Conservation (phyloP, 306 rosid species). For the Oemleria cerasiformis region DNA sequence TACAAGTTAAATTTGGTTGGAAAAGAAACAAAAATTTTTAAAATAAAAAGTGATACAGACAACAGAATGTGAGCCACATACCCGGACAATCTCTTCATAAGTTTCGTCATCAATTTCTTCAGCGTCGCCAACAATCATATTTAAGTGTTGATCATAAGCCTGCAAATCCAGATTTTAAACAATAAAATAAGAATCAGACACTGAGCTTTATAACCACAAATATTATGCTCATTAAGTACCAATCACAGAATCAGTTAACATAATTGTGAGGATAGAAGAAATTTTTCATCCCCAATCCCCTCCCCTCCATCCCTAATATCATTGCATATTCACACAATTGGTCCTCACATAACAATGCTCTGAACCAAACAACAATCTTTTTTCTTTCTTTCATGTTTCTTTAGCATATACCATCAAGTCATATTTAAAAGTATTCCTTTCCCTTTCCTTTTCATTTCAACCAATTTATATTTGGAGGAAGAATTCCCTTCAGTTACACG, state of each 20-base stretch:
- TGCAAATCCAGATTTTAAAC: conserved; percentile 39
- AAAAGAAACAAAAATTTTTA: too few species aligned
- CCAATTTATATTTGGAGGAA: background rate
- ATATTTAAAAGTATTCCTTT: too few species aligned
- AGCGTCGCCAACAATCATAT: conserved; percentile 99
- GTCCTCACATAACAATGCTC: background rate
- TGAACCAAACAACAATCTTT: too few species aligned
- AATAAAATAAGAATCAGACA: background rate
- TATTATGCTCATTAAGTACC: background rate
- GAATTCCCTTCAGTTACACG: background rate
- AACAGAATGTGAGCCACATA: conserved; percentile 32
- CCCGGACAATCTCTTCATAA: conserved; percentile 98
- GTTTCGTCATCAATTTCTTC: conserved; percentile 97
- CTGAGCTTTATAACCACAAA: background rate
- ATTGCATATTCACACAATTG: background rate
- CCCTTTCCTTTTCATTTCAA: too few species aligned
- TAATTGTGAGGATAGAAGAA: background rate
- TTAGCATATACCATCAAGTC: too few species aligned
- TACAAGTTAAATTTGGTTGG: background rate
- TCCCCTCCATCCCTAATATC: background rate
- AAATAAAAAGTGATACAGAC: background rate
- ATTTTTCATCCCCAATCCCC: background rate
- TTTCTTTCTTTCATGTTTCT: background rate
- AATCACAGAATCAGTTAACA: background rate
- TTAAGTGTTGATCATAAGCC: conserved; percentile 99